These are phyloP conservation scores for Mycena capillaripes DNA, from an alignment of 768 basidiomycete species.

Conservation along the genomic window DNA sequence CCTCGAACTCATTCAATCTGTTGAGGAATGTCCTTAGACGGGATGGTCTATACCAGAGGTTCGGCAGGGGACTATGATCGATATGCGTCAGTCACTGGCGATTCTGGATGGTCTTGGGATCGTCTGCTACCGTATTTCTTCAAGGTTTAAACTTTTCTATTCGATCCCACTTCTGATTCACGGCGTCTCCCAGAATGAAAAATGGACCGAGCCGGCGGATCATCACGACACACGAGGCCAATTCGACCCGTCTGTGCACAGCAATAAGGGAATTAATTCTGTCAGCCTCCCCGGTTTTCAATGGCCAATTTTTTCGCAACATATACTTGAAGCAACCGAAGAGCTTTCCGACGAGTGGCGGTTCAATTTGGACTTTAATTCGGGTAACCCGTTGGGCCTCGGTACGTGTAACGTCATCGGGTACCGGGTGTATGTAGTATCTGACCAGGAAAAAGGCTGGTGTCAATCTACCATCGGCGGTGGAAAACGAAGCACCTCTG, in stretches of 20 bases:
- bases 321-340: neutral
- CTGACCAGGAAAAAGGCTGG: constrained; percentile 38
- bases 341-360: neutral
- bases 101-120: neutral
- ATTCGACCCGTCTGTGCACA: neutral
- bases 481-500: constrained; percentile 32
- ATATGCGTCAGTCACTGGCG: neutral
- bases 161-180: neutral
- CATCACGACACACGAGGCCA: neutral
- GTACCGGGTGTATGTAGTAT: too few species aligned
- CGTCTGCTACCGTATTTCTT: neutral
- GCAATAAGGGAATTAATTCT: neutral
- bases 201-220: neutral
- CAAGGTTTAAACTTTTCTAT: neutral
- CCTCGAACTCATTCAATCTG: neutral
- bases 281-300: neutral
- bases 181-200: neutral
- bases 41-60: neutral
- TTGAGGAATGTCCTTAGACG: neutral
- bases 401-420: neutral
- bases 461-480: neutral
- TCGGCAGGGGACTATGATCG: neutral
- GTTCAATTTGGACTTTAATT: neutral
- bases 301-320: neutral
- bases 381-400: neutral